Evolutionary conservation across 805 yeast species (phyloP).

Genomic region (Blastobotrys parvus): DNA sequence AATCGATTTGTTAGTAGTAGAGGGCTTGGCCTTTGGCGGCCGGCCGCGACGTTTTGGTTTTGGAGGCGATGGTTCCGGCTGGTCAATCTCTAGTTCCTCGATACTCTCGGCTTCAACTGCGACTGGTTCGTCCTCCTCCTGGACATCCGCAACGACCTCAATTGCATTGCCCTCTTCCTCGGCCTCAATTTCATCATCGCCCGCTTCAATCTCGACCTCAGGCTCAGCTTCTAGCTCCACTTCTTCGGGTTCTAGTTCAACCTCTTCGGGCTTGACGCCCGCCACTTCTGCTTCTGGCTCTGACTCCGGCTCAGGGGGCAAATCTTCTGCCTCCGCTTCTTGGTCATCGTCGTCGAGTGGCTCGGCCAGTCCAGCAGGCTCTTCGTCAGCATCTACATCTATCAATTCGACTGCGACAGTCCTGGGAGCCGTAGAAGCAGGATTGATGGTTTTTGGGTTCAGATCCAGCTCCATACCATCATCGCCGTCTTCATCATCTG

Average conservation of each 20-base stretch:
- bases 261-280: neutral
- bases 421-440: too few relatives aligned
- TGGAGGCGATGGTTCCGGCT: too few relatives aligned
- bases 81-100: too few relatives aligned
- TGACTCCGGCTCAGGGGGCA: too few relatives aligned
- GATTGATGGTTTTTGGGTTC: too few relatives aligned
- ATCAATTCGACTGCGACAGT: conserved; percentile 2
- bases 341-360: too few relatives aligned
- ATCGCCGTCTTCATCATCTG: too few relatives aligned
- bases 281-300: neutral
- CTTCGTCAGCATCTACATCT: conserved; percentile 7
- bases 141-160: neutral
- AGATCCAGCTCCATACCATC: too few relatives aligned
- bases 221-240: neutral
- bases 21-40: too few relatives aligned
- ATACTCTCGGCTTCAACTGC: conserved; percentile 1
- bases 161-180: neutral
- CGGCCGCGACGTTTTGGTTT: neutral
- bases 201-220: neutral
- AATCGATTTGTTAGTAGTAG: too few relatives aligned
- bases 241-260: neutral
- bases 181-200: neutral
- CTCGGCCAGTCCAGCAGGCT: too few relatives aligned
- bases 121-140: neutral
- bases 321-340: too few relatives aligned